phyloP scores from a whole-genome alignment of 228 moss, liverwort and hornwort species.

The Sphagnum fallax region DNA sequence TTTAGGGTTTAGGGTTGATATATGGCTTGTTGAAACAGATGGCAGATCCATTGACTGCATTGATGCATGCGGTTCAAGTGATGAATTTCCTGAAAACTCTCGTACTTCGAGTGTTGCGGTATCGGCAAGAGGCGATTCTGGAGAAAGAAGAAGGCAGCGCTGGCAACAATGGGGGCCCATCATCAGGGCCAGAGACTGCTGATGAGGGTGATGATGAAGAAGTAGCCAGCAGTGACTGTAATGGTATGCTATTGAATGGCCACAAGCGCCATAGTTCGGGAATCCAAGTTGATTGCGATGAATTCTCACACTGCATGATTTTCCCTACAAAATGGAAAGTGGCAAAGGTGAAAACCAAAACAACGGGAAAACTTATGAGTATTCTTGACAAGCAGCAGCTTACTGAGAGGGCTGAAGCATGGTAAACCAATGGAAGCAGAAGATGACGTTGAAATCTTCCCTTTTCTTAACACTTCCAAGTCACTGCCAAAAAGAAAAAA shows the following conservation, averaged over 20 bases:
- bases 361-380: constrained; percentile 41
- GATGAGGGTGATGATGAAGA: too few species aligned
- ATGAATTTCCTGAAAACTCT: constrained; percentile 57
- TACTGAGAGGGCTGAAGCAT: constrained; percentile 56
- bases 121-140: constrained; percentile 46
- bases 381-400: constrained; percentile 41
- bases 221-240: too few species aligned
- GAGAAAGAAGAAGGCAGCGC: constrained; percentile 3
- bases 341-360: constrained; percentile 35
- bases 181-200: too few species aligned
- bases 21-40: constrained; percentile 20
- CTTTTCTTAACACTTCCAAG: too few species aligned
- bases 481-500: too few species aligned
- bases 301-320: constrained; percentile 29
- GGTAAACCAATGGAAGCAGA: constrained; percentile 12
- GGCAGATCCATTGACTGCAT: constrained; percentile 51
- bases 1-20: too few species aligned
- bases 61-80: constrained; percentile 65
- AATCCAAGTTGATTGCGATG: constrained; percentile 29
- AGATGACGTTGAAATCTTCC: too few species aligned
- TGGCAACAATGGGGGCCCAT: too few species aligned
- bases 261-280: constrained; percentile 19
- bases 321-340: constrained; percentile 31
- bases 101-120: constrained; percentile 37
- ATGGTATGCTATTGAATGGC: too few species aligned